These are phyloP conservation scores for Epichloe aotearoae DNA, from an alignment of 2,329 filamentous ascomycete genomes.

Conservation along the genomic window DNA sequence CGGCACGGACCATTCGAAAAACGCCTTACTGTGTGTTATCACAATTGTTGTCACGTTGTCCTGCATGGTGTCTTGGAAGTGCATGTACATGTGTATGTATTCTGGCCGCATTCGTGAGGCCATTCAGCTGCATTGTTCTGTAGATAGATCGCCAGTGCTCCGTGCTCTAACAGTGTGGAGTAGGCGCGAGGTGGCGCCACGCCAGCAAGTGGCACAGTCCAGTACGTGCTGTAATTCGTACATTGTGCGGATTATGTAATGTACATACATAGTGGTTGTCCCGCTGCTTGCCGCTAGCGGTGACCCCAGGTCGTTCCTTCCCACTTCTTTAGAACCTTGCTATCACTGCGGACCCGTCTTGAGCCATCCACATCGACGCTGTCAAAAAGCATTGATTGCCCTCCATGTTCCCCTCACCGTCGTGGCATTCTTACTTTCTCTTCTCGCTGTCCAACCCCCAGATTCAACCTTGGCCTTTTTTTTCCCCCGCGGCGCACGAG, in stretches of 20 bases:
- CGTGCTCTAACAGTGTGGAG: too few species aligned
- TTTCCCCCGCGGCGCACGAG: not conserved
- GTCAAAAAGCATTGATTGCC: not conserved
- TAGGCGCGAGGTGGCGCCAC: too few species aligned
- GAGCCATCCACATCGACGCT: not conserved
- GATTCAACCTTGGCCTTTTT: not conserved
- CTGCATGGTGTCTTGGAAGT: too few species aligned
- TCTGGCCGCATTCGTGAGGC: not conserved
- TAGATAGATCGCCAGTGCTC: not conserved
- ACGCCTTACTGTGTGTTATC: not conserved
- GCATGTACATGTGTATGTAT: too few species aligned
- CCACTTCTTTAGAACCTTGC: not conserved
- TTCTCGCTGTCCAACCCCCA: not conserved
- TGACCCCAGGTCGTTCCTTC: not conserved
- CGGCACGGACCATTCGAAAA: not conserved
- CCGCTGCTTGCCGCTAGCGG: constrained; percentile 2
- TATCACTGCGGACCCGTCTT: not conserved
- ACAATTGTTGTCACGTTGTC: not conserved
- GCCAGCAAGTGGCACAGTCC: too few species aligned
- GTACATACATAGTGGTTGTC: too few species aligned
- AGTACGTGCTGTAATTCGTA: too few species aligned
- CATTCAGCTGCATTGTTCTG: not conserved
- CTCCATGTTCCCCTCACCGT: not conserved
- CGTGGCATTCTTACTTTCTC: not conserved
- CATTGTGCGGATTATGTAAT: too few species aligned